Evolutionary conservation across 139 green algal genomes (phyloP).

Genomic region (Chloropicon primus): DNA sequence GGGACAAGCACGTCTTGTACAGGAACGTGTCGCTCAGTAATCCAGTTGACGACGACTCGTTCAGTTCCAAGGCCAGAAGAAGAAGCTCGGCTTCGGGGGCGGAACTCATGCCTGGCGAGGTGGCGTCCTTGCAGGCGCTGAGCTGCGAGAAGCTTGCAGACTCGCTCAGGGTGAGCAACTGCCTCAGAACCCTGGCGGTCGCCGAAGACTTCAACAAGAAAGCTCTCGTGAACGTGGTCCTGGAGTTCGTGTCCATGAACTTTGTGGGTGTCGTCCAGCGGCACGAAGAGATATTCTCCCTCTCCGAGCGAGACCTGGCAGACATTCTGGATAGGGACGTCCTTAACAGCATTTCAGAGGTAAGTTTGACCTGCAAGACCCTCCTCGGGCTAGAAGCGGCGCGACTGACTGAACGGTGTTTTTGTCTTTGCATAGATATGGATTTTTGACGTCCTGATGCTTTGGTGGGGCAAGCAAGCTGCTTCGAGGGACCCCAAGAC

Average conservation of each 20-base stretch:
- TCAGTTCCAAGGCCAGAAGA: too few species aligned
- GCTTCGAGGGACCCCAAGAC: too few species aligned
- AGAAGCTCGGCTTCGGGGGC: too few species aligned
- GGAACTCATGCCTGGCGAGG: not conserved
- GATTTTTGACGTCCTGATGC: too few species aligned
- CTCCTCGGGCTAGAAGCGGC: too few species aligned
- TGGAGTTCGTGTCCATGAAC: not conserved
- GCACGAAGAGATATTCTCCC: not conserved
- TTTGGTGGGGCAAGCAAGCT: too few species aligned
- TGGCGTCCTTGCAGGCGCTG: not conserved
- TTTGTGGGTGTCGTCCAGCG: not conserved
- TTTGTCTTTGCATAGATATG: too few species aligned
- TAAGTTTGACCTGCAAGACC: too few species aligned
- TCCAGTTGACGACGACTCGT: too few species aligned
- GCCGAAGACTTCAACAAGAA: not conserved
- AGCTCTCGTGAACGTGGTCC: not conserved
- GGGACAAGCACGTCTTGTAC: conserved; percentile 71
- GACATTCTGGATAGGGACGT: not conserved
- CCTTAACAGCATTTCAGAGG: too few species aligned
- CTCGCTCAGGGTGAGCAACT: not conserved
- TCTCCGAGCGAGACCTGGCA: not conserved
- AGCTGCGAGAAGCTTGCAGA: not conserved
- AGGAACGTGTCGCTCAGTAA: conserved; percentile 33
- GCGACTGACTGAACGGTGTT: too few species aligned
- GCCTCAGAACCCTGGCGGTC: not conserved